Percentiles rank a stretch among this genome's conserved stretches.
Evolutionary conservation across 2,329 filamentous ascomycete species (phyloP).

Genomic region (Nothopassalora personata): DNA sequence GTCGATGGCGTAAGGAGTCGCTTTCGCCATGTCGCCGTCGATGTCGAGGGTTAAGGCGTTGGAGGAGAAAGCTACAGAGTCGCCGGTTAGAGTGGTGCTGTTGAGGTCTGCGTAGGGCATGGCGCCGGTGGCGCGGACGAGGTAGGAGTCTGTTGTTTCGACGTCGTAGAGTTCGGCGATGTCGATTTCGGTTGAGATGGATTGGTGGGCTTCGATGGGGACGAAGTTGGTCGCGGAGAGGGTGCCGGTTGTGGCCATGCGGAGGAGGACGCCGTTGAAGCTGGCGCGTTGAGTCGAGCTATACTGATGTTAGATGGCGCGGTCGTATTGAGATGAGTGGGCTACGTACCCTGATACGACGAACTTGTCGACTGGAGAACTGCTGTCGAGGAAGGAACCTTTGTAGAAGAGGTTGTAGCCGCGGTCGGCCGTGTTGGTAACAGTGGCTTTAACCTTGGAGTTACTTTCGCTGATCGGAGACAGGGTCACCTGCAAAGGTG

Average conservation of each 20-base stretch:
- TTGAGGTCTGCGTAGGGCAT: conserved; percentile 52
- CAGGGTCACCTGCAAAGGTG: conserved; percentile 22
- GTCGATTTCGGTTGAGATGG: conserved; percentile 51
- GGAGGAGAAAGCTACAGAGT: conserved; percentile 51
- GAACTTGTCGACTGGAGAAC: conserved; percentile 23
- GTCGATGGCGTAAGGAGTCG: conserved; percentile 16
- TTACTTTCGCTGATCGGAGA: conserved; percentile 21
- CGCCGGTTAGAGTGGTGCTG: conserved; percentile 49
- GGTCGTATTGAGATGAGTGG: background rate
- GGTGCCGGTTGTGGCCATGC: conserved; percentile 39
- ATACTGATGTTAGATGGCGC: background rate
- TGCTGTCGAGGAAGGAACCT: conserved; percentile 23
- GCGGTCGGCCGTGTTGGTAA: conserved; percentile 22
- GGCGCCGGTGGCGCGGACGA: conserved; percentile 52
- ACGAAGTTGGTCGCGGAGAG: conserved; percentile 49
- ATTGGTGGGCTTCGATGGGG: conserved; percentile 42
- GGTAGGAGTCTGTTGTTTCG: conserved; percentile 48
- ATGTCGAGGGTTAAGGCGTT: conserved; percentile 55
- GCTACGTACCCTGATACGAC: conserved; percentile 18
- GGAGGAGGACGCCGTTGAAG: conserved; percentile 52
- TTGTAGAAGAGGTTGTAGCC: conserved; percentile 27
- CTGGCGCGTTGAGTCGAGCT: conserved; percentile 8
- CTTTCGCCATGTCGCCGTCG: conserved; percentile 37
- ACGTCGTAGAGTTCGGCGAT: conserved; percentile 54
- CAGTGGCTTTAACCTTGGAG: conserved; percentile 18